Percentiles rank a stretch among this genome's conserved stretches.
Evolutionary conservation across 2,329 filamentous ascomycete genomes (phyloP).

Genomic region (Cercospora zeina): DNA sequence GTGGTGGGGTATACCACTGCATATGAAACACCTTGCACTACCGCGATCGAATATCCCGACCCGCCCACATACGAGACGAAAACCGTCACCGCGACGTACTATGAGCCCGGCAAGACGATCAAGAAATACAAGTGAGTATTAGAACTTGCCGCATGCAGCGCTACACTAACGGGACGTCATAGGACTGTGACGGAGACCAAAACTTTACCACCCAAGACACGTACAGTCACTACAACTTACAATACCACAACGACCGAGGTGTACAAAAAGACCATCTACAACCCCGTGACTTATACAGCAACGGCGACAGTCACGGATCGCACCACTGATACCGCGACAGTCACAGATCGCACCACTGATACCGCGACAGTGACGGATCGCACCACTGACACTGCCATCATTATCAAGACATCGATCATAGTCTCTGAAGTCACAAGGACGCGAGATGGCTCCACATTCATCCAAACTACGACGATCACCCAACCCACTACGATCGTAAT

Average conservation of each 20-base stretch:
- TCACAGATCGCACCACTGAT: neutral
- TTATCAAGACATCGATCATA: neutral
- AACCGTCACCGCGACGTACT: slow-evolving; percentile 1
- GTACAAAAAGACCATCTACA: slow-evolving; percentile 2
- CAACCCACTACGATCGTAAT: neutral
- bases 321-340: neutral
- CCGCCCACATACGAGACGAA: neutral
- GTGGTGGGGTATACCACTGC: neutral
- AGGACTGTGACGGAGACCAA: neutral
- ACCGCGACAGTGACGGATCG: neutral
- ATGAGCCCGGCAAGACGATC: neutral
- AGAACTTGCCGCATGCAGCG: neutral
- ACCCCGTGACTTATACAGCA: neutral
- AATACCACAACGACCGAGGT: neutral
- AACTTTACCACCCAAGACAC: neutral
- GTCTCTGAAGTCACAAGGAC: neutral
- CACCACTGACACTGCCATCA: neutral
- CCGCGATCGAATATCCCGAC: neutral
- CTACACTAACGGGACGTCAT: neutral
- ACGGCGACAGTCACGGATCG: neutral
- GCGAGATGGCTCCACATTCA: neutral
- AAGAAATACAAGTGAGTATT: slow-evolving; percentile 7
- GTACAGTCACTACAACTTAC: neutral
- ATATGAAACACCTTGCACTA: neutral
- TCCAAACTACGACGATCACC: neutral